Evolutionary conservation across 2,329 filamentous ascomycete genomes (phyloP).

Genomic region (Colletotrichum lini): DNA sequence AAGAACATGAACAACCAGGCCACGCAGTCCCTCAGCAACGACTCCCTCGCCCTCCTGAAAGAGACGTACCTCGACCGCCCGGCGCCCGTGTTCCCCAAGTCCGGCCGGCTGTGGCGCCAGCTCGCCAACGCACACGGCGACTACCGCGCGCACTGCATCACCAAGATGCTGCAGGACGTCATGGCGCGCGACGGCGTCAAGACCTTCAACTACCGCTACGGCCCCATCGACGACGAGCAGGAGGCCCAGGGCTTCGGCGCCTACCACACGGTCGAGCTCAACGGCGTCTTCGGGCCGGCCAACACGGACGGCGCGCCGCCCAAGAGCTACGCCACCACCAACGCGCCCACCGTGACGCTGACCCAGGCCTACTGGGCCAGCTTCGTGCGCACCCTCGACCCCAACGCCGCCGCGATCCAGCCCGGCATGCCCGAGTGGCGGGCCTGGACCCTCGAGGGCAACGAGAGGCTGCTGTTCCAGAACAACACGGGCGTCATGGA

Average conservation of each 20-base stretch:
- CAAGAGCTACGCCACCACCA: constrained; percentile 68
- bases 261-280: constrained; percentile 76
- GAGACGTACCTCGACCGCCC: constrained; percentile 54
- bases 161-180: constrained; percentile 49
- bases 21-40: constrained; percentile 49
- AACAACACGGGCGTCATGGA: constrained; percentile 60
- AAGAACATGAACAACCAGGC: constrained; percentile 55
- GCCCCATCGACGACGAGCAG: constrained; percentile 72
- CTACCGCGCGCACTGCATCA: constrained; percentile 54
- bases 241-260: constrained; percentile 72
- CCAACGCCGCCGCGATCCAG: constrained; percentile 66
- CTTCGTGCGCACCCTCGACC: constrained; percentile 77
- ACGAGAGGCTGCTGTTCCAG: constrained; percentile 59
- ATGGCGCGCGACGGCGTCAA: constrained; percentile 51
- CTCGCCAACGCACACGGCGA: constrained; percentile 54
- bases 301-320: constrained; percentile 66
- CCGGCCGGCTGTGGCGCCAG: constrained; percentile 56
- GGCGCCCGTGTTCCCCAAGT: constrained; percentile 48
- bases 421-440: constrained; percentile 66
- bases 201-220: constrained; percentile 79
- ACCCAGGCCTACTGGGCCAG: constrained; percentile 82
- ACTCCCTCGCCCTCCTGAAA: constrained; percentile 51
- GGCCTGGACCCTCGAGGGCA: constrained; percentile 52
- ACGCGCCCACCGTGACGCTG: constrained; percentile 70
- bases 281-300: constrained; percentile 76